Base-by-base conservation (phyloP, 495 filamentous ascomycete species). In the Lasiosphaeriaceae sp. region DNA sequence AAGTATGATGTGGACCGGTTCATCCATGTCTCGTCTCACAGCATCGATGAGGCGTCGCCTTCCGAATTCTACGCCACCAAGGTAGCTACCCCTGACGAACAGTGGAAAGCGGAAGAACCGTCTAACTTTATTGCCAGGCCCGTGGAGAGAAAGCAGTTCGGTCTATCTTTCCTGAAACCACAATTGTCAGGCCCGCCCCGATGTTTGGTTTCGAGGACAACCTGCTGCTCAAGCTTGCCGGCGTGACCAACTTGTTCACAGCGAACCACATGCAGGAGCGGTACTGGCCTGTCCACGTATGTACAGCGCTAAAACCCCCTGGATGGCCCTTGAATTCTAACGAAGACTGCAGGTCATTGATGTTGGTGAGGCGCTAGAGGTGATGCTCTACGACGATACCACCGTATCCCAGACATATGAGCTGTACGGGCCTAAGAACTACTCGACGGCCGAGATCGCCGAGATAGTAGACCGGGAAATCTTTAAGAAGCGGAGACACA, bases 1-100 rank as follows among this genome's bases (percentile, higher is more conserved):
- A 99, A 99, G 74, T 99, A 99, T 74, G 94, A 99, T 64, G 84
- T 97, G 58, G 94, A 99, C 75, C 87, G 94, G 45, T 99, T 87
- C 79, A 89, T 99, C 60, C 94, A 99, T 63, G 88, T 99, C 64
- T 97, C 95, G 37, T 95, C 90, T 37, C 92, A 92, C 80, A 96
- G 94, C 68, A 95, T 91, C 49, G 79, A 90, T 70, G 81, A 81
- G 26, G 78, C 88, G 57, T 96, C 92, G 31, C 75, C 86, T 2
- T 92, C 90, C 29, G 86, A 92, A 66, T 97, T 86, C 81, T 96
- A 86, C 69, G 77, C 86, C 22, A 96, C 92, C 60, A 98, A 98
- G 84, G 89, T 90, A 59, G 44, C 70, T 64, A 50, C 37, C 19
- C 26, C 29, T 34, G n/a, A 16, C 16, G 7, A 11, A 11, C 22